Evolutionary conservation across 345 rosid species (phyloP).

Genomic region (Ceriops decandra): DNA sequence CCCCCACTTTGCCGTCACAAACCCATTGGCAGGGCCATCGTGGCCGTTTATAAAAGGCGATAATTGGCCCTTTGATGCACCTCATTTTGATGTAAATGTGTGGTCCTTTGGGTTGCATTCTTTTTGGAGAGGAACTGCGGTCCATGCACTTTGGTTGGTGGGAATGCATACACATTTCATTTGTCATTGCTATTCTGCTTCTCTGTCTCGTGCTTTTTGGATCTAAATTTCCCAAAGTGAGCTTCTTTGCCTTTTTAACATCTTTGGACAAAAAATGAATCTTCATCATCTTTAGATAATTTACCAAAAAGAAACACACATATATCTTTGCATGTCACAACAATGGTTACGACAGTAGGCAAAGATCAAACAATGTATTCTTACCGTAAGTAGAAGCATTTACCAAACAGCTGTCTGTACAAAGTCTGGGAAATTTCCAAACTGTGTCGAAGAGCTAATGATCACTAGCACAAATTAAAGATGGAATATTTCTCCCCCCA

Average conservation of each 20-base stretch:
- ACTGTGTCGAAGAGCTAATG: no score
- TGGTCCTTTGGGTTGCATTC: neutral
- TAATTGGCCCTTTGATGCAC: conserved; percentile 19
- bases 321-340: no score
- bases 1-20: conserved; percentile 5
- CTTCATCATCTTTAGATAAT: neutral
- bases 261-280: no score
- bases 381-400: no score
- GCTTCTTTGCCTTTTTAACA: neutral
- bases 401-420: no score
- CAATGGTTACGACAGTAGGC: no score
- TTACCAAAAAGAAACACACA: no score
- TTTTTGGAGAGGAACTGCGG: conserved; percentile 2
- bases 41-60: conserved; percentile 14
- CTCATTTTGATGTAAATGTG: neutral
- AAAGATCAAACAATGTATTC: no score
- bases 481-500: no score
- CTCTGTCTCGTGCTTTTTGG: neutral
- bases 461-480: no score
- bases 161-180: conserved; percentile 17
- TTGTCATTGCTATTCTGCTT: neutral
- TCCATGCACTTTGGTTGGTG: conserved; percentile 33
- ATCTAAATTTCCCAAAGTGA: neutral
- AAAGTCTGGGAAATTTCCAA: no score
- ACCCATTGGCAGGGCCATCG: conserved; percentile 3